Base-by-base conservation (phyloP, 2,329 filamentous ascomycete species). In the Trichoderma brevicompactum region DNA sequence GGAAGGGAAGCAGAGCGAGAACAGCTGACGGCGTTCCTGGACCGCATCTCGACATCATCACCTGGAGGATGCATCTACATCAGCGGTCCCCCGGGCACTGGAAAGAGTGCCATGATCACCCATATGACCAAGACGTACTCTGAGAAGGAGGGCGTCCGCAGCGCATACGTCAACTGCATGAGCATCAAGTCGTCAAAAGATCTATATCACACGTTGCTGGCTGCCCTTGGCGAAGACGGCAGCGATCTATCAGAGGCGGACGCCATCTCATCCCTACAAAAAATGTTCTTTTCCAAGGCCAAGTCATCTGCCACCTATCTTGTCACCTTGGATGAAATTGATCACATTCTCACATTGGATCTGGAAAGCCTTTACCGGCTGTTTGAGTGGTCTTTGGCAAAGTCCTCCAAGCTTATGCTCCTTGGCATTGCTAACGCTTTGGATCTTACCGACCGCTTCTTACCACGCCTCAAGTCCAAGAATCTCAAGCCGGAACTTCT, bases 361-460 rank as follows among this genome's bases (percentile, higher is more conserved):
- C 81, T 95, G 66, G 92, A 96, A 70, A 90, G 95, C 63, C 82
- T 99, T 13, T 97, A 98, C 79, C 91, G 88, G 68, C 82, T 99
- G n/a, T 97, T 99, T 71, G 94, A 97, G 75, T 98, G 94, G 94
- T 96, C 95, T 1, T 81, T 99, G 72, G 87, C 92, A 68, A 88
- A 88, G 68, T 86, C 87, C 1, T 97, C 95, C 0, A 87, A 87
- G 19, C 87, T 99, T 5, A 82, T 95, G 41, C 82, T 99, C 17
- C 86, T 99, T 56, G 95, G 95, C 54, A 97, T 99, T 73, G 95
- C 95, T 71, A 99, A 99, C 73, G 95, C 95, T 4, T 83, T 99
- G 62, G 95, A 99, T 75, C 82, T 99, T 65, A 99, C 95, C 0
- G 95, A 98, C 75, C 91, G 95, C 9, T 97, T 97, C 71, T 84